Conservation (phyloP, 2,329 filamentous ascomycete genomes). For the Hypocreales sp. region DNA sequence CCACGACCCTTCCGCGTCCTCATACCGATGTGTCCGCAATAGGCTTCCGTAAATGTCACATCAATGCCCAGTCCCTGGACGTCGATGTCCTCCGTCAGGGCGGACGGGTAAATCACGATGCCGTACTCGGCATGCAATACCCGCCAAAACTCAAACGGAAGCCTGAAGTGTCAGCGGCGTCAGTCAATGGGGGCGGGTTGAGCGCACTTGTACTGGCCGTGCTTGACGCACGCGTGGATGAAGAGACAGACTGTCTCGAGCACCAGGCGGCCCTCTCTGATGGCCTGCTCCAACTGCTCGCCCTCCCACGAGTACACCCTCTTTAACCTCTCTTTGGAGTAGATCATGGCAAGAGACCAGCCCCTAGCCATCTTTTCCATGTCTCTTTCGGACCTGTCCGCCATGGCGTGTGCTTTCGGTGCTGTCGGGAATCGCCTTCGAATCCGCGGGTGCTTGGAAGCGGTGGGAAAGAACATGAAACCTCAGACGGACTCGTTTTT, state of each 20-base stretch:
- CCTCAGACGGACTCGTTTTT: too few relatives aligned
- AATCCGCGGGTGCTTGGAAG: too few relatives aligned
- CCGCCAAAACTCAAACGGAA: constrained; percentile 22
- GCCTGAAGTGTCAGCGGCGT: constrained; percentile 10
- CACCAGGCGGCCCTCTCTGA: constrained; percentile 16
- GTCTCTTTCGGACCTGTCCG: constrained; percentile 12
- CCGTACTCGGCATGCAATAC: constrained; percentile 21
- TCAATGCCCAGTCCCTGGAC: constrained; percentile 15
- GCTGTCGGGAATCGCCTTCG: too few relatives aligned
- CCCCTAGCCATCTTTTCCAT: constrained; percentile 19
- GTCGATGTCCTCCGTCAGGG: constrained; percentile 19
- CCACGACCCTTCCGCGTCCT: too few relatives aligned
- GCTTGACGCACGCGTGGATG: constrained; percentile 21
- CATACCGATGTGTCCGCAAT: constrained; percentile 19
- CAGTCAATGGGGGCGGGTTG: too few relatives aligned
- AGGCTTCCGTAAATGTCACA: constrained; percentile 21
- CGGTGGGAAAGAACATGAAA: background rate
- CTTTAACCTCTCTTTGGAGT: constrained; percentile 17
- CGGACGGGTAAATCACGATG: constrained; percentile 24
- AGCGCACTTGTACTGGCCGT: constrained; percentile 19
- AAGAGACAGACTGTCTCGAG: constrained; percentile 24
- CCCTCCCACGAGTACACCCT: constrained; percentile 15
- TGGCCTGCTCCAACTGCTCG: constrained; percentile 16
- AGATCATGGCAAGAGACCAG: constrained; percentile 21
- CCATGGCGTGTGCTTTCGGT: constrained; percentile 8